Percentiles rank a stretch among this genome's conserved stretches.
Evolutionary conservation across 352 stramenopile species (phyloP).

Genomic region (Phytopythium vexans): DNA sequence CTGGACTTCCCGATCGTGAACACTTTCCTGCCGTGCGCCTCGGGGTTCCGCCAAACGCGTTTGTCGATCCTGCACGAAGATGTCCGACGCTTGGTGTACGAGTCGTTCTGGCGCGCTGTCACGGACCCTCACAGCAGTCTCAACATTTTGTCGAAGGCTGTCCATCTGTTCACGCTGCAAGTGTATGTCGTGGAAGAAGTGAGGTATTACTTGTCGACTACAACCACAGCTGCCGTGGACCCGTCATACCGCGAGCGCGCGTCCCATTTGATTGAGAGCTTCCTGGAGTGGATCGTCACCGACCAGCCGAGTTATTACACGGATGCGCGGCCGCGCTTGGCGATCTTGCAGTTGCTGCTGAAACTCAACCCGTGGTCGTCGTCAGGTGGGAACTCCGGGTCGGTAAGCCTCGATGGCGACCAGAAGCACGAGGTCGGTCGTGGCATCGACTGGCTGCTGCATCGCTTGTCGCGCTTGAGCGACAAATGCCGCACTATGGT

Average conservation of each 20-base stretch:
- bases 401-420: constrained; percentile 69
- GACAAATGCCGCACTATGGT: constrained; percentile 38
- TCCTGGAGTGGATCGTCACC: constrained; percentile 54
- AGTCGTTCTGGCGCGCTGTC: constrained; percentile 60
- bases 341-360: constrained; percentile 57
- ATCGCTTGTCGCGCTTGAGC: constrained; percentile 53
- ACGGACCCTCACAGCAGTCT: constrained; percentile 59
- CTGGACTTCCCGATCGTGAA: constrained; percentile 83
- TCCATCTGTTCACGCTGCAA: constrained; percentile 82
- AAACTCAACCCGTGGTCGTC: constrained; percentile 74
- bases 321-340: constrained; percentile 24
- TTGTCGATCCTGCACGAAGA: constrained; percentile 63
- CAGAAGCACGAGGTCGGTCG: constrained; percentile 83
- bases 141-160: constrained; percentile 59
- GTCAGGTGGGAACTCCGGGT: constrained; percentile 42
- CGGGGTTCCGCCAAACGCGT: constrained; percentile 51
- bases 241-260: constrained; percentile 43
- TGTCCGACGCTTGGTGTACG: constrained; percentile 59
- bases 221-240: constrained; percentile 35
- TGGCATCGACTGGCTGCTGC: constrained; percentile 76
- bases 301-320: constrained; percentile 34
- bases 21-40: constrained; percentile 66
- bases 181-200: constrained; percentile 81
- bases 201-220: constrained; percentile 55
- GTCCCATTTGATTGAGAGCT: constrained; percentile 40